phyloP scores from a whole-genome alignment of 345 rosid genomes.

The Combretum micranthum region DNA sequence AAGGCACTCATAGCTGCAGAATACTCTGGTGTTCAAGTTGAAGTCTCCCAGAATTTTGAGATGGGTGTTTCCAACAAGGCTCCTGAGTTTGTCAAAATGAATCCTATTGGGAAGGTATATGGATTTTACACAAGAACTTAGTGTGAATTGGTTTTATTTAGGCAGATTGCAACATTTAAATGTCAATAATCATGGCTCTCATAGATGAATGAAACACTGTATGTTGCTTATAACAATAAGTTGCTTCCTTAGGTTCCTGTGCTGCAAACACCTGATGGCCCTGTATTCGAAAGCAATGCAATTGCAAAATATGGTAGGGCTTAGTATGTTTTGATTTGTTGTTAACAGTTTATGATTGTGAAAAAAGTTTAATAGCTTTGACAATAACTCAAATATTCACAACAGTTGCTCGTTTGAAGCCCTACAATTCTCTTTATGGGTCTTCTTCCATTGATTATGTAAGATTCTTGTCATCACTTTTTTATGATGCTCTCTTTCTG shows the following conservation, averaged over 20 bases:
- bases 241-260: conserved; percentile 62
- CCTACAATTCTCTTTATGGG: conserved; percentile 56
- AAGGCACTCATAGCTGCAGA: conserved; percentile 81
- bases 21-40: conserved; percentile 63
- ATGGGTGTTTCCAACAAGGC: conserved; percentile 80
- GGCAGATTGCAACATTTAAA: no score
- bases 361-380: no score
- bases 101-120: conserved; percentile 84
- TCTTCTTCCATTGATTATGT: conserved; percentile 68
- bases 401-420: conserved; percentile 39
- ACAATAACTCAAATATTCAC: no score
- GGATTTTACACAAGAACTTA: not conserved
- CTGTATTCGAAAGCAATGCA: conserved; percentile 94
- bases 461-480: conserved; percentile 14
- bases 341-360: no score
- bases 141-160: no score
- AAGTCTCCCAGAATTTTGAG: conserved; percentile 47
- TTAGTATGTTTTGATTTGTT: not conserved
- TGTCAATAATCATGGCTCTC: no score
- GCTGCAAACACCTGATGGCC: conserved; percentile 89
- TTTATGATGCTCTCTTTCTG: not conserved
- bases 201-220: no score
- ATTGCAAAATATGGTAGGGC: conserved; percentile 78
- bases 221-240: not conserved
- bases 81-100: conserved; percentile 79